These are phyloP conservation scores for Hippophae rhamnoides DNA, from an alignment of 306 rosid genomes.

Conservation along the genomic window DNA sequence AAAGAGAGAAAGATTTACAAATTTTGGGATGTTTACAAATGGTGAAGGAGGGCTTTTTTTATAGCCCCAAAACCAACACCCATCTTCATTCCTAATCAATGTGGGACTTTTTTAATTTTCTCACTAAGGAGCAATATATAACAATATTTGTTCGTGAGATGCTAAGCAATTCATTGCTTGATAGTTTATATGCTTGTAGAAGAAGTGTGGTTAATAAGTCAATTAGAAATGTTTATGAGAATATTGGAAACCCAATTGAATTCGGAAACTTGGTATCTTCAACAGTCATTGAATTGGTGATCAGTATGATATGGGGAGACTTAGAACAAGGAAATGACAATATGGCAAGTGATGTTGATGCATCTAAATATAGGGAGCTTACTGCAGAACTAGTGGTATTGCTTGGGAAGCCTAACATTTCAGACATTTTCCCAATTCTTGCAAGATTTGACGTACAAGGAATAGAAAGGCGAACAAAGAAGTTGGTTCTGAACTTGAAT, in stretches of 20 bases:
- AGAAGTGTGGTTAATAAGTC: slow-evolving; percentile 17
- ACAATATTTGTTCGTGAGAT: slow-evolving; percentile 20
- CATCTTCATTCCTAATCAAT: no score
- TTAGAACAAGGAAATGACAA: background rate
- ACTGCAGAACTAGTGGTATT: slow-evolving; percentile 6
- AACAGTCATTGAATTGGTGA: background rate
- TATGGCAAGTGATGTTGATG: background rate
- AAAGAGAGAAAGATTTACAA: no score
- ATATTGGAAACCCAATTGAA: slow-evolving; percentile 6
- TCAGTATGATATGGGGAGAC: slow-evolving; percentile 21
- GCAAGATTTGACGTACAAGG: slow-evolving; percentile 29
- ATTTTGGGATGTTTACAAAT: no score
- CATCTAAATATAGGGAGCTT: background rate
- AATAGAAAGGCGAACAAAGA: slow-evolving; percentile 13
- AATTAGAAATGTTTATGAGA: slow-evolving; percentile 10
- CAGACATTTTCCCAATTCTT: slow-evolving; percentile 22
- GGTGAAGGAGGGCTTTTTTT: no score
- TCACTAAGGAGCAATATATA: no score
- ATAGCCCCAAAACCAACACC: no score
- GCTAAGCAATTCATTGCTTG: slow-evolving; percentile 13
- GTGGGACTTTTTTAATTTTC: no score
- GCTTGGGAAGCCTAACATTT: slow-evolving; percentile 17
- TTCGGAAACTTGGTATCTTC: slow-evolving; percentile 3
- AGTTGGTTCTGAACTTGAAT: background rate
- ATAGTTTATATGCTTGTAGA: background rate